phyloP scores from a whole-genome alignment of 1,139 yeast species.

The Suhomyces wounanorum region DNA sequence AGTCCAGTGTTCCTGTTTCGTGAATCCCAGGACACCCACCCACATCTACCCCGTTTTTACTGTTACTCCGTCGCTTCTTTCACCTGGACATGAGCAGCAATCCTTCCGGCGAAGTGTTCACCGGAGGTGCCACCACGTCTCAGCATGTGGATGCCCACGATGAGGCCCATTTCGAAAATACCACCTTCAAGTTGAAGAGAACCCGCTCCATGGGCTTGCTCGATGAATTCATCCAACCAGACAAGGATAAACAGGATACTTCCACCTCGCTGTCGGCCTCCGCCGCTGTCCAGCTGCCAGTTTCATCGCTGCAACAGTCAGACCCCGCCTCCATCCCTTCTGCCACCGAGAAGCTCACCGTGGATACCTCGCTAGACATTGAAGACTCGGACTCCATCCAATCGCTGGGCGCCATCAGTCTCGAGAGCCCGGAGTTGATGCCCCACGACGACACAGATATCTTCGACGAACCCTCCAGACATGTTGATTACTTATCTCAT shows the following conservation, averaged over 20 bases:
- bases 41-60: not conserved
- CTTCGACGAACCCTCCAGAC: slow-evolving; percentile 77
- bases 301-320: not conserved
- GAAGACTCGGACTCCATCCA: slow-evolving; percentile 1
- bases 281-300: not conserved
- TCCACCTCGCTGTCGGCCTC: not conserved
- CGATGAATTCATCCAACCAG: slow-evolving; percentile 63
- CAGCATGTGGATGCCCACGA: slow-evolving; percentile 70
- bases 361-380: not conserved
- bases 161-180: slow-evolving; percentile 69
- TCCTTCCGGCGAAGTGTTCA: slow-evolving; percentile 39
- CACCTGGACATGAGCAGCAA: slow-evolving; percentile 7
- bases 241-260: slow-evolving; percentile 12
- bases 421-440: slow-evolving; percentile 38
- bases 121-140: slow-evolving; percentile 55
- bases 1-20: not conserved
- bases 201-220: slow-evolving; percentile 82
- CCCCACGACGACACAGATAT: slow-evolving; percentile 89
- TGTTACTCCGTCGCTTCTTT: not conserved
- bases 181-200: slow-evolving; percentile 76
- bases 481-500: slow-evolving; percentile 92
- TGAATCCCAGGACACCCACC: not conserved
- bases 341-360: slow-evolving; percentile 1
- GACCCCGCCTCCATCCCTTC: not conserved
- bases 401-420: slow-evolving; percentile 3